Percentiles rank a stretch among this genome's conserved stretches.
These are phyloP conservation scores for Aspergillus fijiensis DNA, from an alignment of 2,329 filamentous ascomycete species.

Conservation along the genomic window DNA sequence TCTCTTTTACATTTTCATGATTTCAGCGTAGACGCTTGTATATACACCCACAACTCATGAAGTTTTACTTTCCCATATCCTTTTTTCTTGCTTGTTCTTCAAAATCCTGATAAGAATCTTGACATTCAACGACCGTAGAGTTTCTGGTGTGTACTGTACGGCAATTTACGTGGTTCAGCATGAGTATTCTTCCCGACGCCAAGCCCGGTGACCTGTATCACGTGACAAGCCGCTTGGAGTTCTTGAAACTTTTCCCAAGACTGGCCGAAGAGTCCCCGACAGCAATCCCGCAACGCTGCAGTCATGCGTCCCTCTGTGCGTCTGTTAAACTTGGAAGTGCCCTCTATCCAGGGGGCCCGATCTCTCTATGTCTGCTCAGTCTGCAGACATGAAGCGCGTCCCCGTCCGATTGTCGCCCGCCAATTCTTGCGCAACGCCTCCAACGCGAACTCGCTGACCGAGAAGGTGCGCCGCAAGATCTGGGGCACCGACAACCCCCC, in stretches of 20 bases:
- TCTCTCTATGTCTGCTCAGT: conserved; percentile 41
- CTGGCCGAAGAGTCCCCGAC: conserved; percentile 1
- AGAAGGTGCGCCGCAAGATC: conserved; percentile 49
- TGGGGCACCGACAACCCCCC: conserved; percentile 54
- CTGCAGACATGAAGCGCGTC: conserved; percentile 39
- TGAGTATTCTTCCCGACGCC: conserved; percentile 8
- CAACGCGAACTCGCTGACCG: conserved; percentile 40
- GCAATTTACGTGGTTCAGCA: background rate
- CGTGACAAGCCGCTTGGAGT: conserved; percentile 22
- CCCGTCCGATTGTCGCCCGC: conserved; percentile 31
- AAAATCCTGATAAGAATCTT: conserved; percentile 15
- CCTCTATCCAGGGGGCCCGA: conserved; percentile 27
- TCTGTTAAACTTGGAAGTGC: conserved; percentile 38
- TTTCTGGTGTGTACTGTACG: too few species aligned
- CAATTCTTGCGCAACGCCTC: conserved; percentile 40
- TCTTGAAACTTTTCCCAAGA: conserved; percentile 22
- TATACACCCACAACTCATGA: conserved; percentile 11
- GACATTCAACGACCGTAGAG: background rate
- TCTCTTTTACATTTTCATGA: conserved; percentile 14
- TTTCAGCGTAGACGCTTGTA: conserved; percentile 23
- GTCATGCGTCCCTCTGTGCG: conserved; percentile 42
- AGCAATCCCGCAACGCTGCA: conserved; percentile 17
- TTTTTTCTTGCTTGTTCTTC: conserved; percentile 8
- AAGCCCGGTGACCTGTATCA: conserved; percentile 14
- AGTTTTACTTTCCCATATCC: background rate